These are phyloP conservation scores for Pulveroboletus frians DNA, from an alignment of 768 basidiomycete species.

Conservation along the genomic window DNA sequence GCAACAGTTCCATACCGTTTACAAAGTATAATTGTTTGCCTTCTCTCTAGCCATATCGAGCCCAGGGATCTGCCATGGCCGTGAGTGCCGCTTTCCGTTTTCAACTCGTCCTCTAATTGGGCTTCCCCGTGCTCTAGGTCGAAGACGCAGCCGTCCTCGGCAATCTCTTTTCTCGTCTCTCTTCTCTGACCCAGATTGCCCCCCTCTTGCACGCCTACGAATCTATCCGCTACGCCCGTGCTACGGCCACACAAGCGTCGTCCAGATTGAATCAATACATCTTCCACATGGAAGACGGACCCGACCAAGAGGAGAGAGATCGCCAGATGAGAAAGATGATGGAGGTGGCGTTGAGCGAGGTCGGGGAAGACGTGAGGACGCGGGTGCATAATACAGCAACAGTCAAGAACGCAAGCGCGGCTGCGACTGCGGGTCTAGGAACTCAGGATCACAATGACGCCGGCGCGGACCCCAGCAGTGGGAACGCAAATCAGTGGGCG, in stretches of 20 bases:
- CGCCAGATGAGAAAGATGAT: conserved; percentile 46
- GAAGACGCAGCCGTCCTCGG: conserved; percentile 41
- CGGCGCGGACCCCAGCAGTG: conserved; percentile 1
- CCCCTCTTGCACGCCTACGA: conserved; percentile 50
- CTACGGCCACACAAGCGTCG: conserved; percentile 44
- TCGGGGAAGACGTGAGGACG: conserved; percentile 4
- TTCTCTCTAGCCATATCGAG: conserved; percentile 41
- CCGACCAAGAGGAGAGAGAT: conserved; percentile 48
- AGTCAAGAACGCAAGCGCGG: neutral
- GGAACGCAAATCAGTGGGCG: conserved; percentile 54
- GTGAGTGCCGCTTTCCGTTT: conserved; percentile 24
- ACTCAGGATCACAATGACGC: neutral
- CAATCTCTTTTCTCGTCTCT: conserved; percentile 45
- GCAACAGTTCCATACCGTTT: neutral
- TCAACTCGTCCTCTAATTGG: neutral
- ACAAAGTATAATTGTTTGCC: neutral
- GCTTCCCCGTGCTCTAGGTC: conserved; percentile 17
- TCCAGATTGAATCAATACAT: conserved; percentile 47
- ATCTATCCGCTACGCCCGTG: conserved; percentile 44
- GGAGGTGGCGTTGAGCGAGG: conserved; percentile 33
- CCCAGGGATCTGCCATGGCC: conserved; percentile 54
- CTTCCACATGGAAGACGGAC: conserved; percentile 55
- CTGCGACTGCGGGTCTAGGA: neutral
- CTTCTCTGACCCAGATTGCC: conserved; percentile 37
- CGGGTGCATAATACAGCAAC: conserved; percentile 12